A percentile compares a stretch with the other conserved stretches of the same genome.
These are phyloP conservation scores for Zea luxurians DNA, from an alignment of 176 grass and related monocot species.

Conservation along the genomic window DNA sequence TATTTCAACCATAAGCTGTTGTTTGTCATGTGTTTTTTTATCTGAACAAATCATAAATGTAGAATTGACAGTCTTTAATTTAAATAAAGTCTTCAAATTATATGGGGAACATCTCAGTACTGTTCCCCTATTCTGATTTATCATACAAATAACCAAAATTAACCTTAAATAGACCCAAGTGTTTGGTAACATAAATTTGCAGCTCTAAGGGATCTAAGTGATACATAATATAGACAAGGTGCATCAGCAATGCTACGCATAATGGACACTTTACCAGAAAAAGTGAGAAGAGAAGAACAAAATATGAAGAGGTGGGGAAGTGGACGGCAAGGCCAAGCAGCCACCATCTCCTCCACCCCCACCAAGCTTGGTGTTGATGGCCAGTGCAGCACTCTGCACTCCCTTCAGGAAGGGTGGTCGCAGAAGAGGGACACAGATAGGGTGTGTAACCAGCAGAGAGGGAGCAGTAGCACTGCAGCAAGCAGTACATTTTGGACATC, in stretches of 20 bases:
- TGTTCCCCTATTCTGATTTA: neutral
- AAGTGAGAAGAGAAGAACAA: neutral
- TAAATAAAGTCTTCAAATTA: neutral
- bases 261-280: neutral
- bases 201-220: neutral
- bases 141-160: slow-evolving; percentile 4
- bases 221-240: neutral
- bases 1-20: neutral
- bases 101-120: neutral
- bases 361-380: neutral
- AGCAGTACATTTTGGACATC: neutral
- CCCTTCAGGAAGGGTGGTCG: neutral
- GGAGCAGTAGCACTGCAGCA: neutral
- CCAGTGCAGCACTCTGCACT: neutral
- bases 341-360: neutral
- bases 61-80: neutral
- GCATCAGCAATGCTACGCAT: neutral
- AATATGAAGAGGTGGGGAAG: neutral
- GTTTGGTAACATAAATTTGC: neutral
- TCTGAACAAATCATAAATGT: slow-evolving; percentile 19
- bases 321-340: neutral
- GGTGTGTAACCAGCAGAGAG: neutral
- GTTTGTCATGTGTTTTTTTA: neutral
- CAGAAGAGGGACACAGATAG: neutral
- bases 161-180: neutral